These are phyloP conservation scores for Hortiboletus flavorubellus DNA, from an alignment of 768 basidiomycete genomes.

Conservation along the genomic window DNA sequence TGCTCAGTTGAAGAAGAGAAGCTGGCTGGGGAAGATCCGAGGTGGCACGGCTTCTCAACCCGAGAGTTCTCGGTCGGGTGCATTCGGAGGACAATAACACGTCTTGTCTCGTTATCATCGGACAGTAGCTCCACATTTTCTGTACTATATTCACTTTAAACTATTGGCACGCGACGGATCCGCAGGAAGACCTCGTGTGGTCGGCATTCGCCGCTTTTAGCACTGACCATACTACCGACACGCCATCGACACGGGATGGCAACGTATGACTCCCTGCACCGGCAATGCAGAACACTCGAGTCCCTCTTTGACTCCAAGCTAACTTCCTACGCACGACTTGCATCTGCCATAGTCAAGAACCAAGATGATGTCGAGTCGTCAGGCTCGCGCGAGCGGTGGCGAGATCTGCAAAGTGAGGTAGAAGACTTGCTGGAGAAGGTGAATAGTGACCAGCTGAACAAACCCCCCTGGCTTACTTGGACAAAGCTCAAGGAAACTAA, in stretches of 20 bases:
- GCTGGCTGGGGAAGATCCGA: conserved; percentile 73
- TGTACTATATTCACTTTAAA: conserved; percentile 16
- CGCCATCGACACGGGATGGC: conserved; percentile 44
- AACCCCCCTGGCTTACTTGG: conserved; percentile 6
- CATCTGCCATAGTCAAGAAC: conserved; percentile 56
- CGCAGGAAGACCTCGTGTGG: background rate
- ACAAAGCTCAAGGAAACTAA: conserved; percentile 82
- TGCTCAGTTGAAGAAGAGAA: conserved; percentile 44
- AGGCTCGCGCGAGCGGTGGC: conserved; percentile 70
- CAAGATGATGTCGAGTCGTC: conserved; percentile 63
- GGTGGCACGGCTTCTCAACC: conserved; percentile 32
- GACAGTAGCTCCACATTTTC: conserved; percentile 7
- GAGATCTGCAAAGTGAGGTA: conserved; percentile 81
- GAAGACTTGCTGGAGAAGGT: conserved; percentile 88
- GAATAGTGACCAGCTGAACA: conserved; percentile 17
- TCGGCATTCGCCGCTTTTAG: conserved; percentile 21
- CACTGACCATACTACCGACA: background rate
- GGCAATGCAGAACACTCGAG: conserved; percentile 92
- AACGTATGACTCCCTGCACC: conserved; percentile 83
- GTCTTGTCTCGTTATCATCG: conserved; percentile 12
- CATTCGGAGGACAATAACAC: conserved; percentile 25
- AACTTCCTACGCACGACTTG: conserved; percentile 85
- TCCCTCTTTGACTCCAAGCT: conserved; percentile 90
- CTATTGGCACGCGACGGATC: background rate
- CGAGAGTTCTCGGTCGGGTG: conserved; percentile 17